Evolutionary conservation across 495 filamentous ascomycete species (phyloP), one percentile per base, ranked within the genome.

Genomic region (Rhizodiscina lignyota): DNA sequence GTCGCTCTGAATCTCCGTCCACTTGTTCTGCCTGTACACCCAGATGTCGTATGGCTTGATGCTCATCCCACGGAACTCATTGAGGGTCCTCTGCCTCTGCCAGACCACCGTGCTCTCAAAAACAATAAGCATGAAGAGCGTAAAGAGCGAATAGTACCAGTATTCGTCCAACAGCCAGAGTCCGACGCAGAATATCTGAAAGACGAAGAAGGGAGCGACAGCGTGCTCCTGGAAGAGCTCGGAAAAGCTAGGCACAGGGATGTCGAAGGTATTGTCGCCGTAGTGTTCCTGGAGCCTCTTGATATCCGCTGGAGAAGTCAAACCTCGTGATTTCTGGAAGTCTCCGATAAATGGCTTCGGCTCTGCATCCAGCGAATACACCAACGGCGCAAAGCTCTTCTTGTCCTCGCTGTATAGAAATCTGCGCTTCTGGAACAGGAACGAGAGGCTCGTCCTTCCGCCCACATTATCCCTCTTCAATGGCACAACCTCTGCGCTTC

Each of bases 61-160:
- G 66, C 80, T 93, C 89, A 99, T 99, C 40, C 86, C 83, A 32
- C 89, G 83, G 62, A 99, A 99, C 55, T 99, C 89, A 48, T 67
- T 87, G 43, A 99, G 54, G n/a, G 89, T 96, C 38, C 86, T 70
- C 65, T 99, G 89, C 39, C 89, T 74, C 62, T 99, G 89, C 89
- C 89, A 99, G 8, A 99, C 89, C 13, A 99, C 89, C 5, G 89
- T 99, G 55, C 86, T 93, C 63, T 99, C 89, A 51, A 99, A 99
- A 30, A 71, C 78, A 41, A 96, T 78, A 22, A 99, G 74, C 89
- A 96, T 96, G 62, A 94, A 87, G 16, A 96, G 74, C 1, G 89
- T 96, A 52, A 99, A 99, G 10, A 99, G 68, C 40, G 89, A 99
- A 56, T 96, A 99, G 61, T 99, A 99, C 89, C 89, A 99, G 60